phyloP scores from a whole-genome alignment of 805 yeast species.

The Candida anglica region DNA sequence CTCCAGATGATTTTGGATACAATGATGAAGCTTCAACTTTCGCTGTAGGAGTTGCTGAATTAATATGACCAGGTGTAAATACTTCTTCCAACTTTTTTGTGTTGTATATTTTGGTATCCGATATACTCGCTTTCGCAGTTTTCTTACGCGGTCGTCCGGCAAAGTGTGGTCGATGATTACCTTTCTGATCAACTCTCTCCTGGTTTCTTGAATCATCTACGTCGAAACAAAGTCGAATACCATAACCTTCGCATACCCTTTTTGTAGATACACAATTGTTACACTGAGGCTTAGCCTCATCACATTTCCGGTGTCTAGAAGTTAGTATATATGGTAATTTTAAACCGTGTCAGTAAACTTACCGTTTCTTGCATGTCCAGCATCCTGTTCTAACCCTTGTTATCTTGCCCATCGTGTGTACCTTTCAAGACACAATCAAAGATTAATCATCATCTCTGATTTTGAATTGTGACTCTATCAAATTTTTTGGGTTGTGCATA shows the following conservation, averaged over 20 bases:
- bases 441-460: too few species aligned
- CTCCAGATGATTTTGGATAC: conserved; percentile 7
- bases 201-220: conserved; percentile 43
- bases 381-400: conserved; percentile 55
- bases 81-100: not conserved
- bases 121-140: not conserved
- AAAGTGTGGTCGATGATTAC: conserved; percentile 40
- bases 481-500: too few species aligned
- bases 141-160: conserved; percentile 38
- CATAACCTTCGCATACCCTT: conserved; percentile 48
- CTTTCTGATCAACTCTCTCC: conserved; percentile 11
- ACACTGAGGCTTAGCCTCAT: conserved; percentile 51
- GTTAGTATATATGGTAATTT: not conserved
- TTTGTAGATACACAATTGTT: conserved; percentile 43
- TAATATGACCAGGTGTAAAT: not conserved
- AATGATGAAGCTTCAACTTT: not conserved
- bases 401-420: conserved; percentile 40
- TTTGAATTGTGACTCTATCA: too few species aligned
- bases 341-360: conserved; percentile 10
- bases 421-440: too few species aligned
- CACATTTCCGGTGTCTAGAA: conserved; percentile 50
- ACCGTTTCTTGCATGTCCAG: conserved; percentile 53
- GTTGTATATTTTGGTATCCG: not conserved
- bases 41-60: not conserved
- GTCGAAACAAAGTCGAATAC: conserved; percentile 44